These are phyloP conservation scores for Trichoderma guizhouense DNA, from an alignment of 2,329 filamentous ascomycete genomes.

Conservation along the genomic window DNA sequence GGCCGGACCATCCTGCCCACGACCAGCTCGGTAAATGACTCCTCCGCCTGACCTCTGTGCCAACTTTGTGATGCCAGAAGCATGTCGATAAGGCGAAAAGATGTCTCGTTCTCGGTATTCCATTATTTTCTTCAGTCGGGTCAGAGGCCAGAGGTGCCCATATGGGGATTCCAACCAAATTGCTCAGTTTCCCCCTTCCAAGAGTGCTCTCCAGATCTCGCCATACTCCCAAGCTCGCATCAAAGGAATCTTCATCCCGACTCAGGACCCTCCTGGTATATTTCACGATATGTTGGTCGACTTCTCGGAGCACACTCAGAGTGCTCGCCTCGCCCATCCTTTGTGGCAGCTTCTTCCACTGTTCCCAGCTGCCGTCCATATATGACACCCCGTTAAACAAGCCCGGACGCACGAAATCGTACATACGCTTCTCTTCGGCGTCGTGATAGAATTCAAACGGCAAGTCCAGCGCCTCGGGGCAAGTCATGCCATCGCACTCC, in stretches of 20 bases:
- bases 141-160: conserved; percentile 28
- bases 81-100: conserved; percentile 35
- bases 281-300: conserved; percentile 32
- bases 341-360: conserved; percentile 32
- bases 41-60: conserved; percentile 25
- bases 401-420: conserved; percentile 35
- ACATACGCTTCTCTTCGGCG: conserved; percentile 33
- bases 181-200: conserved; percentile 30
- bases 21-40: conserved; percentile 36
- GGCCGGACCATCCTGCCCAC: conserved; percentile 36
- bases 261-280: conserved; percentile 32
- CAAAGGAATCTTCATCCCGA: conserved; percentile 33
- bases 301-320: conserved; percentile 35
- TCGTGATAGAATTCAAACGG: conserved; percentile 34
- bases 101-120: conserved; percentile 29
- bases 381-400: conserved; percentile 36
- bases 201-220: conserved; percentile 31
- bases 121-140: not conserved
- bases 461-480: conserved; percentile 34
- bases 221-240: conserved; percentile 33
- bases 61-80: conserved; percentile 36
- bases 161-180: conserved; percentile 33
- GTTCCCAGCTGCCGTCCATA: conserved; percentile 35
- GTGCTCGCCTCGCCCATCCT: conserved; percentile 32
- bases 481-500: conserved; percentile 39